These are phyloP conservation scores for Pachyrhizus erosus DNA, from an alignment of 306 rosid species.

Conservation along the genomic window DNA sequence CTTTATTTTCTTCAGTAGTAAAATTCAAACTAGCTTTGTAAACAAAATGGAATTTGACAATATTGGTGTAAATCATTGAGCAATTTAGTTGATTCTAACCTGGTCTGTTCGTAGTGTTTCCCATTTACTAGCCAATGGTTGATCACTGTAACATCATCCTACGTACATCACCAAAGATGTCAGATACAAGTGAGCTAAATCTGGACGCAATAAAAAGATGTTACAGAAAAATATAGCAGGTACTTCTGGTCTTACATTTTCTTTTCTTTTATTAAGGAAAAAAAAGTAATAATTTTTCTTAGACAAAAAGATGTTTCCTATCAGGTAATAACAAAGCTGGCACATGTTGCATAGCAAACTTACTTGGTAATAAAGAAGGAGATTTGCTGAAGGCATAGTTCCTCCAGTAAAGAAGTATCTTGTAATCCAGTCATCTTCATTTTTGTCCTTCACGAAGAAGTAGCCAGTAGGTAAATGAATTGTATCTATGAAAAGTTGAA, in stretches of 20 bases:
- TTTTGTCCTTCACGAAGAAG: slow-evolving; percentile 62
- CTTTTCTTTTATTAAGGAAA: neutral
- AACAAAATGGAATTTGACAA: neutral
- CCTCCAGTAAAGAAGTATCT: slow-evolving; percentile 90
- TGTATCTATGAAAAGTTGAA: neutral
- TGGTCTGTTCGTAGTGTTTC: slow-evolving; percentile 86
- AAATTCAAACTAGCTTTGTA: neutral
- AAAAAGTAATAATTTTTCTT: neutral
- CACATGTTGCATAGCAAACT: slow-evolving; percentile 17
- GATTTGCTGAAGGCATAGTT: slow-evolving; percentile 94
- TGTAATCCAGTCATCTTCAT: slow-evolving; percentile 93
- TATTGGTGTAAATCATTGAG: neutral
- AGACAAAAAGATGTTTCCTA: too few relatives aligned
- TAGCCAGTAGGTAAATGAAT: slow-evolving; percentile 1
- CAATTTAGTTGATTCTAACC: slow-evolving; percentile 49
- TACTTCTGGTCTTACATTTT: neutral
- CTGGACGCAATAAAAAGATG: neutral
- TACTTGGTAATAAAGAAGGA: slow-evolving; percentile 92
- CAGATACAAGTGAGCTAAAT: slow-evolving; percentile 11
- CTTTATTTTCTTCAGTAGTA: slow-evolving; percentile 6
- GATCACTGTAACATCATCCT: slow-evolving; percentile 82
- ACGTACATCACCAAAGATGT: slow-evolving; percentile 30
- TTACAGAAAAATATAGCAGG: neutral
- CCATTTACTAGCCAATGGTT: slow-evolving; percentile 94
- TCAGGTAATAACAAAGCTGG: slow-evolving; percentile 24